Evolutionary conservation across 1,139 yeast species (phyloP).

Genomic region (Taiozyma sp.): DNA sequence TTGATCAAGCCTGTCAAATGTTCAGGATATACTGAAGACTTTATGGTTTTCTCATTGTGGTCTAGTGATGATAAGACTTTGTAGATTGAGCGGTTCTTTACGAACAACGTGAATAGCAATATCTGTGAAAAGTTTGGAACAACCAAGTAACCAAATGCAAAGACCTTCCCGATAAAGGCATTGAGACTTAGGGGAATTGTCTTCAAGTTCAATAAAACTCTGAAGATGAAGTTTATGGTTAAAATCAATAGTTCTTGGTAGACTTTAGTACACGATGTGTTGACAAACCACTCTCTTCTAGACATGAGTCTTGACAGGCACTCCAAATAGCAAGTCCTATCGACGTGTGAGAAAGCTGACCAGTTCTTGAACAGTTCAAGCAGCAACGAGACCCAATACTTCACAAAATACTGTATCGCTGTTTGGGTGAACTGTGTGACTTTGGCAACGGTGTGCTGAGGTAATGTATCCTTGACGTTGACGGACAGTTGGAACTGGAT

Average conservation of each 20-base stretch:
- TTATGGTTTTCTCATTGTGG: background rate
- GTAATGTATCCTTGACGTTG: slow-evolving; percentile 16
- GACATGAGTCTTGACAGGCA: slow-evolving; percentile 64
- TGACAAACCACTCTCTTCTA: slow-evolving; percentile 57
- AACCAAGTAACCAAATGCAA: slow-evolving; percentile 62
- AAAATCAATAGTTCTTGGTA: slow-evolving; percentile 37
- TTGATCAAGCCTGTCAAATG: slow-evolving; percentile 8
- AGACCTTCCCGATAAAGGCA: slow-evolving; percentile 78
- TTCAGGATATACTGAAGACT: background rate
- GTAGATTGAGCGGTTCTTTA: slow-evolving; percentile 28
- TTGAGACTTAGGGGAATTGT: slow-evolving; percentile 53
- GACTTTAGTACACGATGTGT: slow-evolving; percentile 13
- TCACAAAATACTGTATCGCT: slow-evolving; percentile 25
- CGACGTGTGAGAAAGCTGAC: slow-evolving; percentile 41
- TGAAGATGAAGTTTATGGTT: slow-evolving; percentile 50
- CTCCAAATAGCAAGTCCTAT: slow-evolving; percentile 69
- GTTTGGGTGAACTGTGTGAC: slow-evolving; percentile 29
- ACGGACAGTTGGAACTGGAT: slow-evolving; percentile 15
- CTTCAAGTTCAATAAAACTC: slow-evolving; percentile 45
- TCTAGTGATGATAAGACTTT: slow-evolving; percentile 11
- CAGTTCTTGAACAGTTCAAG: slow-evolving; percentile 14
- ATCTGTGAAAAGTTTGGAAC: slow-evolving; percentile 61
- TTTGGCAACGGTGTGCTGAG: slow-evolving; percentile 1
- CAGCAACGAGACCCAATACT: slow-evolving; percentile 17
- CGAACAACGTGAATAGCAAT: slow-evolving; percentile 55